A percentile compares a stretch with the other conserved stretches of the same genome.
Evolutionary conservation across 75 land plant species (phyloP).

Genomic region (Picea glauca): DNA sequence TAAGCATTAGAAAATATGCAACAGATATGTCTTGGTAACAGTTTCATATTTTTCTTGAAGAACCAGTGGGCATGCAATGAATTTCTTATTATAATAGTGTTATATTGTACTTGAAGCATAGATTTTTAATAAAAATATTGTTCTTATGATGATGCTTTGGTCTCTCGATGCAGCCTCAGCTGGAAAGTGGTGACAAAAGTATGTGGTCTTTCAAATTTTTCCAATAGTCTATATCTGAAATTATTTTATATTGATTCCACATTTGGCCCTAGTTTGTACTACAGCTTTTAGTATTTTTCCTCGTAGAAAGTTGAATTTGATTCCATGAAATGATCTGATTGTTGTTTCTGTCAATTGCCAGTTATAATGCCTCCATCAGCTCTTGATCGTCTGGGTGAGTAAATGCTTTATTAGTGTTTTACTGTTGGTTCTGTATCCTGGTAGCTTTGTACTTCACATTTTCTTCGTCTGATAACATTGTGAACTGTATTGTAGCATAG

Average conservation of each 20-base stretch:
- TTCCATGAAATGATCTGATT: neutral
- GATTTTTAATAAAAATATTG: neutral
- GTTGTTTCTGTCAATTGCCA: slow-evolving; percentile 23
- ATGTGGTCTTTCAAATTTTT: slow-evolving; percentile 14
- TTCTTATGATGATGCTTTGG: slow-evolving; percentile 12
- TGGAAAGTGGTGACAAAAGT: slow-evolving; percentile 92
- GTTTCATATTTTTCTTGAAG: slow-evolving; percentile 81
- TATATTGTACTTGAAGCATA: neutral
- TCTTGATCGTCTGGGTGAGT: slow-evolving; percentile 77
- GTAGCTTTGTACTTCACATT: neutral
- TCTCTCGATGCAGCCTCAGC: slow-evolving; percentile 62
- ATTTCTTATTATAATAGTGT: slow-evolving; percentile 79
- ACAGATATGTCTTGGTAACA: slow-evolving; percentile 20
- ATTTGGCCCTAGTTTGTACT: neutral
- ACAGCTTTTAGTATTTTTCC: neutral
- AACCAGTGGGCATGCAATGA: slow-evolving; percentile 73
- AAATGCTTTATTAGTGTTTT: neutral
- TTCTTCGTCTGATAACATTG: neutral
- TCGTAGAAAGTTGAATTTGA: neutral
- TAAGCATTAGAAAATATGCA: neutral
- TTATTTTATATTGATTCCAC: neutral
- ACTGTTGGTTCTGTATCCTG: neutral
- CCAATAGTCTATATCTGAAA: neutral
- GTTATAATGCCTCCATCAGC: slow-evolving; percentile 97
- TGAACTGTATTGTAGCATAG: too few species aligned